Evolutionary conservation across 352 stramenopile species (phyloP).

Genomic region (Phytophthora sp.): DNA sequence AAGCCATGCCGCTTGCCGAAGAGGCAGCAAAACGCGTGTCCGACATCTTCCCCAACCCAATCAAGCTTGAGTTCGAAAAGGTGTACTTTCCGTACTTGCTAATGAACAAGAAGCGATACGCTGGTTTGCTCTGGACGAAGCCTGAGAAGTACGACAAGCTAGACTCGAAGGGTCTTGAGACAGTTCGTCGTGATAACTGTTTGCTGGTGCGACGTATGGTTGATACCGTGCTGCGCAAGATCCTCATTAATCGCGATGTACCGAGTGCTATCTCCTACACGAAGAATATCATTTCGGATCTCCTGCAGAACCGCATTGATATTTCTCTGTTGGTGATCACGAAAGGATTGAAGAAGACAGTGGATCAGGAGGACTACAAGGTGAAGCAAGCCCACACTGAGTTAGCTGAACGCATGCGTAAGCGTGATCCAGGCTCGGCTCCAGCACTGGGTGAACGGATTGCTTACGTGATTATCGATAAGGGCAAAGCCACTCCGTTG

Average conservation of each 20-base stretch:
- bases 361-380: constrained; percentile 98
- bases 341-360: constrained; percentile 98
- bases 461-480: constrained; percentile 99
- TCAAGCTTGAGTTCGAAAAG: constrained; percentile 99
- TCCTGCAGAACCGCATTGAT: constrained; percentile 99
- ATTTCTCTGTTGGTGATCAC: constrained; percentile 99
- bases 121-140: constrained; percentile 80
- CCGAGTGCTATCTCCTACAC: constrained; percentile 96
- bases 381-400: constrained; percentile 99
- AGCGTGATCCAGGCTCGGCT: constrained; percentile 96
- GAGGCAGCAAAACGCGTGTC: constrained; percentile 96
- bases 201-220: constrained; percentile 97
- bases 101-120: constrained; percentile 99
- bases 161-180: constrained; percentile 98
- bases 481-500: constrained; percentile 94
- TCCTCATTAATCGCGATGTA: constrained; percentile 98
- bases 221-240: constrained; percentile 97
- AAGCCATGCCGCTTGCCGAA: constrained; percentile 98
- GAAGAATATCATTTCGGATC: constrained; percentile 97
- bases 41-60: constrained; percentile 96
- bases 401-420: constrained; percentile 98
- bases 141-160: constrained; percentile 99
- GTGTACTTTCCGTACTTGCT: constrained; percentile 99
- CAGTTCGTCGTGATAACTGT: constrained; percentile 99
- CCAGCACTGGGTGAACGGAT: constrained; percentile 98